Evolutionary conservation across 1,284 basidiomycete genomes (phyloP).

Genomic region (Sporisorium iseilematis-ciliati): DNA sequence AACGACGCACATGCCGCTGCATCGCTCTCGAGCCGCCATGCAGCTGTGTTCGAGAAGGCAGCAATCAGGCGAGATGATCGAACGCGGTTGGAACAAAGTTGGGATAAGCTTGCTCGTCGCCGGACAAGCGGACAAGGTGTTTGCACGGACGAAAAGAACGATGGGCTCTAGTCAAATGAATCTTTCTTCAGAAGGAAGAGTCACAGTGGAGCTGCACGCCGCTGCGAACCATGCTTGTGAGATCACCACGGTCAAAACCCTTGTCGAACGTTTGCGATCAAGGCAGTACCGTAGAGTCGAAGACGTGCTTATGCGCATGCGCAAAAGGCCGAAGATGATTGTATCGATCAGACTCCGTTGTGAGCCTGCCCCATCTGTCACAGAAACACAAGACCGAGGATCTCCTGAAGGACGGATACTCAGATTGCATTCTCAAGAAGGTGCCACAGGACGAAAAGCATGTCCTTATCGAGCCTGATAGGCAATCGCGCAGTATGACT

Average conservation of each 20-base stretch:
- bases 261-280: slow-evolving; percentile 56
- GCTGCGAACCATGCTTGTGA: too few relatives aligned
- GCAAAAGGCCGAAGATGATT: too few relatives aligned
- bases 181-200: too few relatives aligned
- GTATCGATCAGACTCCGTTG: slow-evolving; percentile 94
- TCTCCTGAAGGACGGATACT: slow-evolving; percentile 90
- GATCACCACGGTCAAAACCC: slow-evolving; percentile 44
- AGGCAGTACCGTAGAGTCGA: slow-evolving; percentile 55
- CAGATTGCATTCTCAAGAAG: slow-evolving; percentile 79
- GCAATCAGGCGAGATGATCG: too few relatives aligned
- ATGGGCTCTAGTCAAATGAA: too few relatives aligned
- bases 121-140: too few relatives aligned
- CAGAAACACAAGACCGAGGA: slow-evolving; percentile 79
- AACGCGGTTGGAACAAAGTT: too few relatives aligned
- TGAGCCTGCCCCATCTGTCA: slow-evolving; percentile 98
- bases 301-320: slow-evolving; percentile 52
- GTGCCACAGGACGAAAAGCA: slow-evolving; percentile 86
- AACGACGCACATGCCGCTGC: slow-evolving; percentile 57
- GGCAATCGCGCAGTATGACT: slow-evolving; percentile 98
- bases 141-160: too few relatives aligned
- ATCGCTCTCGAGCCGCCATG: slow-evolving; percentile 35
- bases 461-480: slow-evolving; percentile 91
- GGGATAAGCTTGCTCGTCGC: too few relatives aligned
- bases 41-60: slow-evolving; percentile 57
- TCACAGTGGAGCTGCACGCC: too few relatives aligned